Evolutionary conservation across 352 stramenopile species (phyloP), one percentile per base, ranked within the genome.

Genomic region (Phytophthora sojae): DNA sequence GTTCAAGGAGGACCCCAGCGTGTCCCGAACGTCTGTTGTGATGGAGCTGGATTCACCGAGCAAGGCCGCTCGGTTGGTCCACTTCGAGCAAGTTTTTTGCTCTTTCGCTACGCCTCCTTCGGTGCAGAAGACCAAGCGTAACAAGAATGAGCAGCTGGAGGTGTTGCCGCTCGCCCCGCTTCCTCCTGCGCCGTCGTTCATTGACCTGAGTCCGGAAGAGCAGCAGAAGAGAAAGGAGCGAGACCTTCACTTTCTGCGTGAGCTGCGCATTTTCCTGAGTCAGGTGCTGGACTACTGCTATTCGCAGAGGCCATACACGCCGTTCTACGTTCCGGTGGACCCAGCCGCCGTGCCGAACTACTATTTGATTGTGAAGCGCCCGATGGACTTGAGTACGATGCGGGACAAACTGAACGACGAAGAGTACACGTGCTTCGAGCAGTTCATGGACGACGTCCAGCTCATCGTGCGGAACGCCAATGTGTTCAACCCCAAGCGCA

Each of bases 321-420:
- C 85, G 17, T 96, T 96, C 54, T 79, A 89, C 53, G 77, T 77
- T 21, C 87, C 89, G 0, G 89, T 97, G 51, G 88, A 97, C 44
- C 74, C 76, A 12, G 75, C 86, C 26, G 85, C 81, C 21, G 92
- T 97, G 4, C 91, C 91, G 3, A 91, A 97, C 44, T 98, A 98
- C 67, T 95, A 97, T 57, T 49, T 94, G 49, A 94, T 98, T 61
- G 91, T 98, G 55, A 88, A 89, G 60, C 54, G 80, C 4, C 92
- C 92, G 14, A 98, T 98, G 89, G 90, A 96, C 67, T 64, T 98
- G 47, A 91, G 80, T 45, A 91, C 80, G 17, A 98, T 98, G 83
- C 89, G 87, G 5, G 87, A 93, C 51, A 97, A 96, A 67, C 69
- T 98, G 7, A 95, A 97, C 59, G 89, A 97, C 21, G 79, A 91